Conservation (phyloP, 768 basidiomycete genomes). For the Tephrocybe sp. region DNA sequence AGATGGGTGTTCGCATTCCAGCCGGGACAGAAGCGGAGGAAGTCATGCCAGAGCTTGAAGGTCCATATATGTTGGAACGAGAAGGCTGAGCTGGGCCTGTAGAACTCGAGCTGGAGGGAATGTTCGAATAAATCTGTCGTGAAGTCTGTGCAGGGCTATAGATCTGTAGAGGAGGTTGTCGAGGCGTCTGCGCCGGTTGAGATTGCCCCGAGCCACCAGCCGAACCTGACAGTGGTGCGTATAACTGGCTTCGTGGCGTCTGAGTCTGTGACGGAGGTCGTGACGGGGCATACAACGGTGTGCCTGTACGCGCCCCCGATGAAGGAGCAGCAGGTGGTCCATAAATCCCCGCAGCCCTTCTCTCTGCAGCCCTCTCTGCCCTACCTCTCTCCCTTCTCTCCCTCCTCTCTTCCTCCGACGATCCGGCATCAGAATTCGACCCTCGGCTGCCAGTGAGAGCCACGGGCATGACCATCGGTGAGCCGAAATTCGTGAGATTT, state of each 20-base stretch:
- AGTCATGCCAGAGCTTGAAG: too few relatives aligned
- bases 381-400: background rate
- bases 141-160: conserved; percentile 5
- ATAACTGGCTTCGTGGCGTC: background rate
- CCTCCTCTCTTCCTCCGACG: background rate
- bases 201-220: background rate
- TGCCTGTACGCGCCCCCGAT: background rate
- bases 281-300: background rate
- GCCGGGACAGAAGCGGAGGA: background rate
- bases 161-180: conserved; percentile 6
- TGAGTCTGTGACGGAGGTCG: background rate
- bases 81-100: background rate
- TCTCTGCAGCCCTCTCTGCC: background rate
- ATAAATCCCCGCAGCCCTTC: background rate
- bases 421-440: conserved; percentile 1
- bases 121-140: background rate
- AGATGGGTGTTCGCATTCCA: background rate
- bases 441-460: background rate
- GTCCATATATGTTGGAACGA: background rate
- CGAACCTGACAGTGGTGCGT: background rate
- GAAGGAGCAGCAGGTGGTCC: conserved; percentile 2
- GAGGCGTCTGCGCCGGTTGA: conserved; percentile 1
- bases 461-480: background rate
- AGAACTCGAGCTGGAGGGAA: background rate
- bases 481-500: conserved; percentile 7